phyloP scores from a whole-genome alignment of 768 basidiomycete genomes.

The Lactarius pseudohatsudake region DNA sequence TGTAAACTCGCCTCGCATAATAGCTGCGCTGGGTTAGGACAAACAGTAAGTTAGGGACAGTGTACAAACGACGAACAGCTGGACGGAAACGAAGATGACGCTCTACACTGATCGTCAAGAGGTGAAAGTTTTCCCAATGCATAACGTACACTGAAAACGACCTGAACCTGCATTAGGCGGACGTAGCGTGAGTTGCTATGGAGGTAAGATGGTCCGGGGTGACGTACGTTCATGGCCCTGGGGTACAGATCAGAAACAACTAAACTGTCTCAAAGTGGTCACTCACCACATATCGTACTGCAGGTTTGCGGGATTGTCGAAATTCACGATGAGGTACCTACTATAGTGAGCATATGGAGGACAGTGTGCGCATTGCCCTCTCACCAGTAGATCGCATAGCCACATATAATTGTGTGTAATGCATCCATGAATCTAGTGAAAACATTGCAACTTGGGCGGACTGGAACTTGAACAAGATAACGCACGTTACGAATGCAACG shows the following conservation, averaged over 20 bases:
- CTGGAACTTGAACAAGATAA: neutral
- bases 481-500: conserved; percentile 8
- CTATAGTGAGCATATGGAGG: neutral
- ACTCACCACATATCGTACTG: conserved; percentile 43
- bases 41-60: neutral
- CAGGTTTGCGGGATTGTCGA: conserved; percentile 40
- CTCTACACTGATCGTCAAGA: neutral
- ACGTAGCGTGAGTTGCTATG: conserved; percentile 31
- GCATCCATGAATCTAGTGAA: conserved; percentile 43
- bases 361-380: conserved; percentile 11
- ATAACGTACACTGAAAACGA: neutral
- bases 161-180: neutral
- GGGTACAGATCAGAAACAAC: neutral
- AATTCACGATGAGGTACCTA: conserved; percentile 51
- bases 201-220: neutral
- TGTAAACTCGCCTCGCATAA: conserved; percentile 15
- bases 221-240: conserved; percentile 31
- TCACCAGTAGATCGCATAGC: conserved; percentile 48
- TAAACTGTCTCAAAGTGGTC: neutral
- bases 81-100: neutral
- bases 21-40: neutral
- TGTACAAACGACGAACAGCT: neutral
- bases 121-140: neutral
- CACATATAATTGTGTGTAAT: conserved; percentile 45
- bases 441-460: neutral